These are phyloP conservation scores for Clarireedia homoeocarpa DNA, from an alignment of 2,329 filamentous ascomycete species.

Conservation along the genomic window DNA sequence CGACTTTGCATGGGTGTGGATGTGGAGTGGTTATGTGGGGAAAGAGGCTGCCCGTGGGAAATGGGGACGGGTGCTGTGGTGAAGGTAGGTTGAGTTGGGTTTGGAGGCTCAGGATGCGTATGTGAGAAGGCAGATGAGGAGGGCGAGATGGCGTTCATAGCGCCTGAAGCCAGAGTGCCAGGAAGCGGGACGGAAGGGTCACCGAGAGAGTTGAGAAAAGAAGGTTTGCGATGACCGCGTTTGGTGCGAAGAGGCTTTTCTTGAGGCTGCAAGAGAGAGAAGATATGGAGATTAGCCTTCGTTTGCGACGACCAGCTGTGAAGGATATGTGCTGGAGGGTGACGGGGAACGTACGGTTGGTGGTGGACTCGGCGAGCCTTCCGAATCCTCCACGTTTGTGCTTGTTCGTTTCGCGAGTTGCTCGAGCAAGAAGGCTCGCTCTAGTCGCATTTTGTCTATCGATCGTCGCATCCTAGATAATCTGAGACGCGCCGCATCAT, in stretches of 20 bases:
- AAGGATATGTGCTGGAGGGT: not conserved
- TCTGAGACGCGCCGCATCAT: slow-evolving; percentile 73
- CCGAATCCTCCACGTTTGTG: slow-evolving; percentile 68
- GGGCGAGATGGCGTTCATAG: slow-evolving; percentile 36
- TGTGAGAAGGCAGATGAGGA: slow-evolving; percentile 47
- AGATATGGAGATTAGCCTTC: slow-evolving; percentile 12
- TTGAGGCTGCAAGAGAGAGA: slow-evolving; percentile 50
- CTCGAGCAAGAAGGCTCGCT: slow-evolving; percentile 68
- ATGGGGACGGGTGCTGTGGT: slow-evolving; percentile 4
- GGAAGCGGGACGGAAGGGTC: slow-evolving; percentile 33
- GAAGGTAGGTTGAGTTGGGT: slow-evolving; percentile 31
- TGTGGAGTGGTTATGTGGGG: not conserved
- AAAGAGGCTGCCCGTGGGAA: slow-evolving; percentile 15
- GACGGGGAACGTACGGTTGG: slow-evolving; percentile 53
- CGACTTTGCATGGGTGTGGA: slow-evolving; percentile 3
- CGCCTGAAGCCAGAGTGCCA: slow-evolving; percentile 40
- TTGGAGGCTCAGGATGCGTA: slow-evolving; percentile 33
- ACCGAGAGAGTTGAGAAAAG: slow-evolving; percentile 31
- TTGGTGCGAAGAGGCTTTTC: slow-evolving; percentile 72
- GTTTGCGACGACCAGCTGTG: slow-evolving; percentile 12
- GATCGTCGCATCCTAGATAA: slow-evolving; percentile 74
- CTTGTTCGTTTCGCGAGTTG: slow-evolving; percentile 68
- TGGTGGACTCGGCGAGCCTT: slow-evolving; percentile 71
- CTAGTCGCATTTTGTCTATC: slow-evolving; percentile 85
- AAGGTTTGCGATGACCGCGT: slow-evolving; percentile 59